These are phyloP conservation scores for Xanthoceras sorbifolium DNA, from an alignment of 345 rosid genomes.

Conservation along the genomic window DNA sequence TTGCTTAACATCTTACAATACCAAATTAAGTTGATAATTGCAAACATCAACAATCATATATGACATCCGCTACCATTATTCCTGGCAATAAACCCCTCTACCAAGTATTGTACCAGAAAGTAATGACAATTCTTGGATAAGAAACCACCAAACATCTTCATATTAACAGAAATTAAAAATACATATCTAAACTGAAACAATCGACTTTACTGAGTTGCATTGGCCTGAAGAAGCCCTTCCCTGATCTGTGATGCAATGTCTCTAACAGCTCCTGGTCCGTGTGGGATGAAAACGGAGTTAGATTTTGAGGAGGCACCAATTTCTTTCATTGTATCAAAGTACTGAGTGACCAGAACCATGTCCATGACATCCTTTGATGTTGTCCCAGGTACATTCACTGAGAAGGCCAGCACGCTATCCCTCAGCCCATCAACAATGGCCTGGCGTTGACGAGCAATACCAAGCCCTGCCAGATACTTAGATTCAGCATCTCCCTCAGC, in stretches of 20 bases:
- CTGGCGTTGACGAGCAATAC: conserved; percentile 68
- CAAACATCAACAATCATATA: neutral
- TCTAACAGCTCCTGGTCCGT: conserved; percentile 72
- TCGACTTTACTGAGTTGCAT: conserved; percentile 18
- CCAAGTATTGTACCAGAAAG: neutral
- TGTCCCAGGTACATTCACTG: conserved; percentile 72
- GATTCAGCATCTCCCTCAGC: conserved; percentile 75
- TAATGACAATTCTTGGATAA: neutral
- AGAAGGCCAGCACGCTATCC: conserved; percentile 62
- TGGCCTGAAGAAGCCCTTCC: conserved; percentile 72
- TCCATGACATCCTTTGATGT: conserved; percentile 77
- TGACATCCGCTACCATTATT: neutral
- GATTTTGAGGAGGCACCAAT: conserved; percentile 68
- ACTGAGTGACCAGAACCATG: conserved; percentile 78
- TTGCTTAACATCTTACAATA: neutral
- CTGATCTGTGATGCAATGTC: conserved; percentile 68
- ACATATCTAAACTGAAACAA: neutral
- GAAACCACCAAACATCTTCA: neutral
- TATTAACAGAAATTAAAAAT: neutral
- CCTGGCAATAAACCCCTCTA: neutral
- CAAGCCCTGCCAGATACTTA: conserved; percentile 59
- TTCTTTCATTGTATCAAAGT: conserved; percentile 78
- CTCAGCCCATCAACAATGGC: conserved; percentile 74
- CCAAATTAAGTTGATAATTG: neutral
- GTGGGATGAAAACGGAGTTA: conserved; percentile 69